Base-by-base conservation (phyloP, 495 filamentous ascomycete genomes). In the Penicillium paxilli region DNA sequence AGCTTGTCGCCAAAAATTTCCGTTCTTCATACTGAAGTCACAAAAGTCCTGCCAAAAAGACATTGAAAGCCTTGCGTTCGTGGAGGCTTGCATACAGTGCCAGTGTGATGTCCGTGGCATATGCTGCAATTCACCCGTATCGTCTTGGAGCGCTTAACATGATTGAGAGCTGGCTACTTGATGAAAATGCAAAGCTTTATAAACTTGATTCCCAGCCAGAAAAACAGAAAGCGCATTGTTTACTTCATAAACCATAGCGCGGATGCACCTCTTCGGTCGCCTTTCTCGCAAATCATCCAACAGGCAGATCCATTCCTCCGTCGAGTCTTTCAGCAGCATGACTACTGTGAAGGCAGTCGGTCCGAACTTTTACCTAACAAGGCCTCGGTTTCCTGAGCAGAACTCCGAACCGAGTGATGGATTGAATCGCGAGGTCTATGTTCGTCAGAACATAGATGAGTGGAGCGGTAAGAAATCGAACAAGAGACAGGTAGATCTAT, bases 401-500 rank as follows among this genome's bases (percentile, higher is more conserved):
- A 41, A 38, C 9, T 53, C 51, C 14, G 20, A 35, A 25, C 28
- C 46, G 8, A 12, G 35, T 4, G 40, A 50, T 45, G 53, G 53
- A 4, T 26, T 49, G 4, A 33, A 55, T 23, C 28, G 46, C 1
- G 37, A 23, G 38, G 53, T 55, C 20, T 44, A 32, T 42, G 47
- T 55, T 17, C 54, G 54, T 1, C 54, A 56, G 30, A 42, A 56
- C 12, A 51, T 56, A 25, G 54, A 56, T 7, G 25, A 44, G 44
- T 56, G 47, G 54, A 50, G 47, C 16, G 16, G 26, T 14, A 51
- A 51, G 17, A 28, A 17, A 32, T 42, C 38, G 0, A 56, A 56
- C 47, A 38, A 56, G 19, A 45, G 16, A 19, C 57, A 63, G 42
- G 72, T 65, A 42, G 67, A 74, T 37, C 62, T 71, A 25, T 71